phyloP scores from a whole-genome alignment of 2,329 filamentous ascomycete species.

The Cryoendolithus antarcticus region DNA sequence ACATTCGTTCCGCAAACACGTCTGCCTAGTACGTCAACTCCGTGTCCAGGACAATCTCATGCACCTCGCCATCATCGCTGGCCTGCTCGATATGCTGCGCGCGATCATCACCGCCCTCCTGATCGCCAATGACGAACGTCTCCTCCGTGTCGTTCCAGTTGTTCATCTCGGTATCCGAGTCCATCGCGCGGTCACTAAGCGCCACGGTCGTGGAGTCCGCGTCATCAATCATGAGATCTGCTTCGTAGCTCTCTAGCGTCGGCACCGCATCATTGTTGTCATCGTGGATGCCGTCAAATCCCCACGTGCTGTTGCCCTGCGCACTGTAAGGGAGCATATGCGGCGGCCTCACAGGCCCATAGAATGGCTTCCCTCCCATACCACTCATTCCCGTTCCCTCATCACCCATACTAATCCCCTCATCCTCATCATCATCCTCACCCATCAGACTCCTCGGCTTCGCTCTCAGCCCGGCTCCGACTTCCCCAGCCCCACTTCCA shows the following conservation, averaged over 20 bases:
- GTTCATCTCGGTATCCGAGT: background rate
- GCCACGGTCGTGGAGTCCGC: too few species aligned
- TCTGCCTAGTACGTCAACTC: too few species aligned
- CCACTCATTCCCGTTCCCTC: background rate
- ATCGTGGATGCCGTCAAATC: slow-evolving; percentile 1
- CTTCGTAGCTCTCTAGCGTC: slow-evolving; percentile 1
- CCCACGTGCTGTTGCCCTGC: slow-evolving; percentile 1
- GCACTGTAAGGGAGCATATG: background rate
- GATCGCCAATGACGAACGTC: slow-evolving; percentile 1
- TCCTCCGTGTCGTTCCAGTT: slow-evolving; percentile 2
- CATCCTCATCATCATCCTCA: slow-evolving; percentile 6
- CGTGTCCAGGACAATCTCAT: too few species aligned
- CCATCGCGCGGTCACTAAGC: too few species aligned
- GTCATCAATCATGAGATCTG: background rate
- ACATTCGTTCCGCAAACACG: too few species aligned
- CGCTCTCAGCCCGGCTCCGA: slow-evolving; percentile 4
- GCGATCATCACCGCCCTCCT: too few species aligned
- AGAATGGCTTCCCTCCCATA: slow-evolving; percentile 2
- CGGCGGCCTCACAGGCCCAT: slow-evolving; percentile 1
- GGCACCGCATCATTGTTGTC: slow-evolving; percentile 2
- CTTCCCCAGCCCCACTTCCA: slow-evolving; percentile 5
- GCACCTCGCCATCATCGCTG: too few species aligned
- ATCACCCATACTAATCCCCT: slow-evolving; percentile 4
- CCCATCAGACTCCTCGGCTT: slow-evolving; percentile 3
- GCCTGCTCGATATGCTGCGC: too few species aligned